These are phyloP conservation scores for Ganoderma meredithae DNA, from an alignment of 1,284 basidiomycete species.

Conservation along the genomic window DNA sequence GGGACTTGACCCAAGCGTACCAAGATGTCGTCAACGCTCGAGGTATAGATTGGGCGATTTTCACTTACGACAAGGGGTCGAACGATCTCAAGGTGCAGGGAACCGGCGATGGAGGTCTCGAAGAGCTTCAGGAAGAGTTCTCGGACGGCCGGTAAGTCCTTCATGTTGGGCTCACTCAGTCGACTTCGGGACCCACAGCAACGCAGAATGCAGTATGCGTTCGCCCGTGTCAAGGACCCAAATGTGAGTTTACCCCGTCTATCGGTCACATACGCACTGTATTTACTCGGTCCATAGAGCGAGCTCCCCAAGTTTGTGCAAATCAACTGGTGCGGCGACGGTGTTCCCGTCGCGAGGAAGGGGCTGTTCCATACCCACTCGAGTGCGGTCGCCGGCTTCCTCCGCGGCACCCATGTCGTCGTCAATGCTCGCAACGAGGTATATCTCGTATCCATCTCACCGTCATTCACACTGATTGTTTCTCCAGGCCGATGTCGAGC, in stretches of 20 bases:
- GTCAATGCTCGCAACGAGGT: constrained; percentile 94
- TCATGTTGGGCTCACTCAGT: not conserved
- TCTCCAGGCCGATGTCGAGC: constrained; percentile 79
- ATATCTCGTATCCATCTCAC: constrained; percentile 34
- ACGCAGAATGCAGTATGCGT: constrained; percentile 92
- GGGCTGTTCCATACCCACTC: constrained; percentile 94
- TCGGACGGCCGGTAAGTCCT: constrained; percentile 83
- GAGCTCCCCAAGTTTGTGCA: constrained; percentile 93
- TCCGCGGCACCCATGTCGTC: constrained; percentile 89
- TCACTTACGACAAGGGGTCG: constrained; percentile 85
- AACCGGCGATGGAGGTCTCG: constrained; percentile 85
- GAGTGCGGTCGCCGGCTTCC: constrained; percentile 81
- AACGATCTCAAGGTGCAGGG: constrained; percentile 93
- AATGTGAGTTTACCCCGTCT: constrained; percentile 60
- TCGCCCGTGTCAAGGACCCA: constrained; percentile 87
- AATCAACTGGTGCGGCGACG: constrained; percentile 94
- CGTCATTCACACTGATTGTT: not conserved
- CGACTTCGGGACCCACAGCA: constrained; percentile 7
- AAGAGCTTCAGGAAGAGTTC: constrained; percentile 94
- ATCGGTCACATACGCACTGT: not conserved
- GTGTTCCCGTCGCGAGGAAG: constrained; percentile 92
- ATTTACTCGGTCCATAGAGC: constrained; percentile 54
- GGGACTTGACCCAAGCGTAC: constrained; percentile 81
- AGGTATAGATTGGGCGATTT: constrained; percentile 87
- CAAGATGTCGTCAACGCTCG: constrained; percentile 79